Conservation (phyloP, 768 basidiomycete genomes). For the Zangia roseola region DNA sequence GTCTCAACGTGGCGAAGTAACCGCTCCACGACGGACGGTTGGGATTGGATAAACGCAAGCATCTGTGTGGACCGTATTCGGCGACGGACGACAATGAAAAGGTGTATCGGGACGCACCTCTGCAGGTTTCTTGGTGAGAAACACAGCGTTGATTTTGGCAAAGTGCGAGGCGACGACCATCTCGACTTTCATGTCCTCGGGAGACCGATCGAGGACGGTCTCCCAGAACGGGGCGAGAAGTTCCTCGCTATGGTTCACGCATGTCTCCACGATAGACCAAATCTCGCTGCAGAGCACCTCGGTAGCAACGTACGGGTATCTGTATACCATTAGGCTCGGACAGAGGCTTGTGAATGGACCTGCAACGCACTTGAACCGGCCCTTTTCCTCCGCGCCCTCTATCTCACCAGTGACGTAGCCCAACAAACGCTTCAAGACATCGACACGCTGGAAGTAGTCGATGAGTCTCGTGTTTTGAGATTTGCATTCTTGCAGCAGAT, state of each 20-base stretch:
- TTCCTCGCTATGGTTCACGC: constrained; percentile 66
- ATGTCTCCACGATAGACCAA: constrained; percentile 92
- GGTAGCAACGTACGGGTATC: constrained; percentile 90
- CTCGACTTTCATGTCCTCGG: constrained; percentile 85
- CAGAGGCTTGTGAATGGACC: neutral
- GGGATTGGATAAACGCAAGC: constrained; percentile 85
- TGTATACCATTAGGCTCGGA: constrained; percentile 30
- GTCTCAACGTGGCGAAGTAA: constrained; percentile 84
- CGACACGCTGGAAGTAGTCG: constrained; percentile 80
- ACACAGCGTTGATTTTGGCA: constrained; percentile 88
- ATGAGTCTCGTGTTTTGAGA: constrained; percentile 87
- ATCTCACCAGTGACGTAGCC: constrained; percentile 88
- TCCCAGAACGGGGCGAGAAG: constrained; percentile 92
- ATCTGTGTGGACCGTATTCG: constrained; percentile 54
- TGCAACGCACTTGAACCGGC: constrained; percentile 73
- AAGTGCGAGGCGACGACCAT: constrained; percentile 91
- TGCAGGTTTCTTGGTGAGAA: constrained; percentile 83
- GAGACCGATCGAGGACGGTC: constrained; percentile 71
- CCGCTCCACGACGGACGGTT: constrained; percentile 78
- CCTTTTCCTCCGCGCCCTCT: constrained; percentile 76
- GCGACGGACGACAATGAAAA: constrained; percentile 15
- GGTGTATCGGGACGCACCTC: constrained; percentile 58
- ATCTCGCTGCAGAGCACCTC: constrained; percentile 96
- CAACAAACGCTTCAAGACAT: constrained; percentile 76
- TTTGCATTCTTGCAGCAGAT: constrained; percentile 94